Percentiles rank a stretch among this genome's conserved stretches.
Conservation (phyloP, 108 stramenopile species). For the Cyclostephanos tholiformis region DNA sequence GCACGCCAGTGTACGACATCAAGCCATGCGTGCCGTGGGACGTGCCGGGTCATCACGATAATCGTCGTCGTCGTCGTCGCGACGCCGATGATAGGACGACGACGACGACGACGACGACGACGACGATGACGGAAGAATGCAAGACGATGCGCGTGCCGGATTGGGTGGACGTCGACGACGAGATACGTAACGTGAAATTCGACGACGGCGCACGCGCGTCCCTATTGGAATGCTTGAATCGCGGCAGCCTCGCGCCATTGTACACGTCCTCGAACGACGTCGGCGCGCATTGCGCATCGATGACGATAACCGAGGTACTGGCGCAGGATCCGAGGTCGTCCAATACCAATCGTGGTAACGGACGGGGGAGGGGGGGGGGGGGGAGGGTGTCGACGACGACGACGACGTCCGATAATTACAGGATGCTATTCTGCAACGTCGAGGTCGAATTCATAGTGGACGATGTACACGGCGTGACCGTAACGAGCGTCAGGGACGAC, state of each 20-base stretch:
- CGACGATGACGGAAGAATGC: conserved; percentile 37
- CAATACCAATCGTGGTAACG: conserved; percentile 65
- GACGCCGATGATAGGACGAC: conserved; percentile 59
- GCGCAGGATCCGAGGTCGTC: conserved; percentile 81
- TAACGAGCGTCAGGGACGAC: not conserved
- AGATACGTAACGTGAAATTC: too few relatives aligned
- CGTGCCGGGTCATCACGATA: conserved; percentile 61
- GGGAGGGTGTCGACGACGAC: not conserved
- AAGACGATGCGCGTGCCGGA: conserved; percentile 37
- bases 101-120: conserved; percentile 42
- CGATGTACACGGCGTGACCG: not conserved
- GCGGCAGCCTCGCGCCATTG: conserved; percentile 56
- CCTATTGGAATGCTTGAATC: too few relatives aligned
- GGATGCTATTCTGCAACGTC: not conserved
- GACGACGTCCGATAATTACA: not conserved
- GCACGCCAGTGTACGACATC: conserved; percentile 93
- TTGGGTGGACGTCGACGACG: too few relatives aligned
- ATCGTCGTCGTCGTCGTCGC: conserved; percentile 50
- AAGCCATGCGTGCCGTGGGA: conserved; percentile 92
- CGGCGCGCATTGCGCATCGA: conserved; percentile 46
- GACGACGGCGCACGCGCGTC: too few relatives aligned
- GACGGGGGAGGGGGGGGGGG: conserved; percentile 55
- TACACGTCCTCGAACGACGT: conserved; percentile 55
- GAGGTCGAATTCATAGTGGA: conserved; percentile 1
- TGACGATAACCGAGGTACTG: conserved; percentile 65